These are phyloP conservation scores for Heterobasidion occidentale DNA, from an alignment of 1,284 basidiomycete species.

Conservation along the genomic window DNA sequence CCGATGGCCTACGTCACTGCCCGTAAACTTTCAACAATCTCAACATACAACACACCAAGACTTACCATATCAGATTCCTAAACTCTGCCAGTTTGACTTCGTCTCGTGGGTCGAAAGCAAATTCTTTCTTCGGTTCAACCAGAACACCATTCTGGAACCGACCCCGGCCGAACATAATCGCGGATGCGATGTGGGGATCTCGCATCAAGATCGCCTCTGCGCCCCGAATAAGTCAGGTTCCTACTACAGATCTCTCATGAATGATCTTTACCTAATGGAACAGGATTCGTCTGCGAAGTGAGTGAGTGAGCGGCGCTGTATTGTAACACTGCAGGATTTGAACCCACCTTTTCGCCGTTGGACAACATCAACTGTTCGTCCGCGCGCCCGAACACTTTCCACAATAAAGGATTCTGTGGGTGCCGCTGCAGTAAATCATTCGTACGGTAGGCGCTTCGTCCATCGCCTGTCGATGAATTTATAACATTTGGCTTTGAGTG, in stretches of 20 bases:
- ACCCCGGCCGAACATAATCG: constrained; percentile 32
- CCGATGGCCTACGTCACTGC: constrained; percentile 12
- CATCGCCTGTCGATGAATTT: constrained; percentile 1
- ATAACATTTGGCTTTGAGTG: constrained; percentile 2
- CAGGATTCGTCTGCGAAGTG: constrained; percentile 17
- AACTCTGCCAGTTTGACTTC: not conserved
- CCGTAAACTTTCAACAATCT: not conserved
- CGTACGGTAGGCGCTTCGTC: constrained; percentile 1
- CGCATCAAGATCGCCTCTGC: constrained; percentile 22
- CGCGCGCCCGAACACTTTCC: constrained; percentile 14
- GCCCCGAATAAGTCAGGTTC: not conserved
- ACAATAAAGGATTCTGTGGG: constrained; percentile 17
- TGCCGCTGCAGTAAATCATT: constrained; percentile 20
- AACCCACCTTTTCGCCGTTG: constrained; percentile 24
- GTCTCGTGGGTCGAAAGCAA: constrained; percentile 4
- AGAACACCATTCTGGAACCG: constrained; percentile 28
- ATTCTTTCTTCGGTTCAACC: constrained; percentile 24
- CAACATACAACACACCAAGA: not conserved
- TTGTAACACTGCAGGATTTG: not conserved
- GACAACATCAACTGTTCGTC: constrained; percentile 19
- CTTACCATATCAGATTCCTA: not conserved
- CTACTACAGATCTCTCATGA: not conserved
- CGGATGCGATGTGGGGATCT: constrained; percentile 20
- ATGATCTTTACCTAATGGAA: constrained; percentile 8
- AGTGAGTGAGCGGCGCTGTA: constrained; percentile 1